phyloP scores from a whole-genome alignment of 208 protist species.

The Leishmania gerbilli region DNA sequence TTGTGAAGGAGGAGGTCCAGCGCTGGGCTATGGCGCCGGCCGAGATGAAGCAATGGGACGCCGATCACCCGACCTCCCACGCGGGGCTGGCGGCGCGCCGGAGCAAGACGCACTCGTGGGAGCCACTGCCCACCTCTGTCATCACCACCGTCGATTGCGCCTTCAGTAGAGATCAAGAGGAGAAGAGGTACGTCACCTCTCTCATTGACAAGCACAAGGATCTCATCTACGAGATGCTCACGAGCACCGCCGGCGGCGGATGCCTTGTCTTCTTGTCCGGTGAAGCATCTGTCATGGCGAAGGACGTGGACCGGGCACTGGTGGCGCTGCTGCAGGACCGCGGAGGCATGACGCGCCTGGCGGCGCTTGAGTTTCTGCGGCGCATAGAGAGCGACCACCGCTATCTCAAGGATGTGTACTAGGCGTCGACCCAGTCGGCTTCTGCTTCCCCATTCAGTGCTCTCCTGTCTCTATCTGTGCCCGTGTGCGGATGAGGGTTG shows the following conservation, averaged over 20 bases:
- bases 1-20: slow-evolving; percentile 54
- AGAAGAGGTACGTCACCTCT: slow-evolving; percentile 88
- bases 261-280: slow-evolving; percentile 89
- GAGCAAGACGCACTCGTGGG: slow-evolving; percentile 4
- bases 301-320: slow-evolving; percentile 89
- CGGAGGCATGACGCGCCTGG: slow-evolving; percentile 52
- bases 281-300: slow-evolving; percentile 92
- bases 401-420: slow-evolving; percentile 94
- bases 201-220: slow-evolving; percentile 81
- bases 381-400: slow-evolving; percentile 75
- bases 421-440: not conserved
- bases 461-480: not conserved
- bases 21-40: slow-evolving; percentile 43
- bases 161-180: slow-evolving; percentile 84
- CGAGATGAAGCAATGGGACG: slow-evolving; percentile 33
- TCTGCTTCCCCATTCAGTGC: not conserved
- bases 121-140: slow-evolving; percentile 34
- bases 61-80: slow-evolving; percentile 28
- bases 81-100: slow-evolving; percentile 29
- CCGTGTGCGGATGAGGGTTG: not conserved
- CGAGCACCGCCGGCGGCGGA: slow-evolving; percentile 29
- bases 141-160: slow-evolving; percentile 73
- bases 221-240: slow-evolving; percentile 52
- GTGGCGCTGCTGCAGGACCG: slow-evolving; percentile 62
- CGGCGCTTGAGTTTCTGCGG: slow-evolving; percentile 71